Evolutionary conservation across 108 stramenopile genomes (phyloP).

Genomic region (Skeletonema costatum): DNA sequence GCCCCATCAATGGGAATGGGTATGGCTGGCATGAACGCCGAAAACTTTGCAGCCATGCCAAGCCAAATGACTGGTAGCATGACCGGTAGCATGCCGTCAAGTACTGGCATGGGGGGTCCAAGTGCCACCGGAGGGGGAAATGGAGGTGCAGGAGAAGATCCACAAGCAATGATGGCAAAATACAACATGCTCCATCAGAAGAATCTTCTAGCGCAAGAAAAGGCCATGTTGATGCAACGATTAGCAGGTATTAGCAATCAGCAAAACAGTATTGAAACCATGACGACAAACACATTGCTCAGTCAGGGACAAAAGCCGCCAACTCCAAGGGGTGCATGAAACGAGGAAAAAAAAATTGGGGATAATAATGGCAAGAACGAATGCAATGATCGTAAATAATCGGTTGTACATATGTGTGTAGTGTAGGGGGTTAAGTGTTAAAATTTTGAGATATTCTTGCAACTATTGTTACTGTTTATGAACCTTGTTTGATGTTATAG

Average conservation of each 20-base stretch:
- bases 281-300: not conserved
- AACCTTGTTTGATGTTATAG: too few species aligned
- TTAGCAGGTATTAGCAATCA: not conserved
- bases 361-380: not conserved
- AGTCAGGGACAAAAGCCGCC: not conserved
- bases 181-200: slow-evolving; percentile 15
- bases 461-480: too few species aligned
- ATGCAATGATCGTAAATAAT: not conserved
- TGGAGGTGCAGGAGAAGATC: not conserved
- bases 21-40: not conserved
- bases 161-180: slow-evolving; percentile 2
- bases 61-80: not conserved
- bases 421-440: too few species aligned
- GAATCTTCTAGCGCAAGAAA: slow-evolving; percentile 25
- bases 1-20: not conserved
- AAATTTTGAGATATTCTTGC: too few species aligned
- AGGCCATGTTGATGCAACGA: slow-evolving; percentile 29
- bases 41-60: slow-evolving; percentile 2
- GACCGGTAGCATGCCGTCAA: not conserved
- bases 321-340: not conserved
- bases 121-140: not conserved
- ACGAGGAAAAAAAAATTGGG: not conserved
- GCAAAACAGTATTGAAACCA: not conserved
- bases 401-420: not conserved
- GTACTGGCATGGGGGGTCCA: not conserved